These are phyloP conservation scores for Cytospora piceicola DNA, from an alignment of 2,329 filamentous ascomycete genomes.

Conservation along the genomic window DNA sequence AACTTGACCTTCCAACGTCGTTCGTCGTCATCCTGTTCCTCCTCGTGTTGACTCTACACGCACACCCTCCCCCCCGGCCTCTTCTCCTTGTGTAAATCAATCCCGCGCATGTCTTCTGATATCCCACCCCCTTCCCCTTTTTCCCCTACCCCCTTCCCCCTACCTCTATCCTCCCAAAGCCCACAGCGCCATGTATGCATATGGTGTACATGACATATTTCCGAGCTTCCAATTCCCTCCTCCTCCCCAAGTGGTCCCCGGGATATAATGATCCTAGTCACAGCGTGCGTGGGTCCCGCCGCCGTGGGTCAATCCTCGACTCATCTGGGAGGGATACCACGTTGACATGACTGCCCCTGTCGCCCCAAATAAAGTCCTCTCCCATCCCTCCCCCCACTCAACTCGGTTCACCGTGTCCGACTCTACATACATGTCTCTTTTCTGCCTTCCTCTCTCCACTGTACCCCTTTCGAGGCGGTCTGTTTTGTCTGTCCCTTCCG, in stretches of 20 bases:
- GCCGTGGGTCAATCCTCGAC: constrained; percentile 30
- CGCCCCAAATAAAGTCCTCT: constrained; percentile 24
- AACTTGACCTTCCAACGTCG: neutral
- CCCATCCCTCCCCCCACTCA: constrained; percentile 5
- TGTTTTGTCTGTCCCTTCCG: constrained; percentile 29
- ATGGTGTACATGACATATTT: constrained; percentile 20
- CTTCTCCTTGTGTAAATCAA: neutral
- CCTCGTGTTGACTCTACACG: constrained; percentile 5
- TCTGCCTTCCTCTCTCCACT: constrained; percentile 27
- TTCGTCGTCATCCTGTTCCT: constrained; percentile 23
- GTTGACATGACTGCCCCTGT: constrained; percentile 26
- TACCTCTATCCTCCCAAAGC: constrained; percentile 1
- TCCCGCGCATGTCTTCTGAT: too few species aligned
- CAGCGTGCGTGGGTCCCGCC: constrained; percentile 31
- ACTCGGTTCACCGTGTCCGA: constrained; percentile 27
- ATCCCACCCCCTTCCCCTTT: too few species aligned
- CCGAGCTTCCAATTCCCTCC: constrained; percentile 24
- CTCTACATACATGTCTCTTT: constrained; percentile 29
- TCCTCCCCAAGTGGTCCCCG: constrained; percentile 20
- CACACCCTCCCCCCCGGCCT: constrained; percentile 1
- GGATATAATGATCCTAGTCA: constrained; percentile 26
- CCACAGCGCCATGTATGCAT: neutral
- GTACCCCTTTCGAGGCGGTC: constrained; percentile 31
- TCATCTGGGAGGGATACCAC: constrained; percentile 29
- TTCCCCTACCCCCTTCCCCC: neutral